phyloP scores from a whole-genome alignment of 192 early-diverging fungal genomes.

The Linnemannia hyalina region DNA sequence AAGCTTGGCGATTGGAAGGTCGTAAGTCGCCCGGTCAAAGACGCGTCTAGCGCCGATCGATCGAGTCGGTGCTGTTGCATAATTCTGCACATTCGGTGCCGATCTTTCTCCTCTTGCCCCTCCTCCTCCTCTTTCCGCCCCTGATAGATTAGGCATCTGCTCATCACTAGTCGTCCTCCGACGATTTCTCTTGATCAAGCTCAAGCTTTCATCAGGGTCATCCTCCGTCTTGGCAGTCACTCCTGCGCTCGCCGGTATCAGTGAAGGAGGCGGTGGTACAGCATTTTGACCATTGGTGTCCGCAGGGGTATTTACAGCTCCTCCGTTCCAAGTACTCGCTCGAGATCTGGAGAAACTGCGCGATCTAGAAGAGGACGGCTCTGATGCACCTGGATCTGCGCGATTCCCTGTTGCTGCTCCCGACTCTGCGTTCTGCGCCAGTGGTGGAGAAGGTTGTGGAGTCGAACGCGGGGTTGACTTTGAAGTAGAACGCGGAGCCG shows the following conservation, averaged over 20 bases:
- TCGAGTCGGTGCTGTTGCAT: neutral
- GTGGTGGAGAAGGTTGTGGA: neutral
- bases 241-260: neutral
- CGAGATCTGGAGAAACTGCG: neutral
- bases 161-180: conserved; percentile 13
- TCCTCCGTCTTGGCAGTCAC: conserved; percentile 4
- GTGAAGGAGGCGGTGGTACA: neutral
- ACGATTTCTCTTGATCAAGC: neutral
- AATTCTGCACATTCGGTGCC: neutral
- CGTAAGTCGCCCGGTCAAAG: conserved; percentile 3
- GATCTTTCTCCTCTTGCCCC: neutral
- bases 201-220: neutral
- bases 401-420: neutral
- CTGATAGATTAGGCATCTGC: neutral
- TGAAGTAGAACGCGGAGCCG: neutral
- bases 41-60: conserved; percentile 20
- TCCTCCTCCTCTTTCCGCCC: neutral
- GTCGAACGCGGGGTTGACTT: neutral
- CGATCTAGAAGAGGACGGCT: neutral
- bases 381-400: neutral
- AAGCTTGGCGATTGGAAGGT: conserved; percentile 7
- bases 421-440: neutral
- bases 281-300: neutral
- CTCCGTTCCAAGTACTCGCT: neutral
- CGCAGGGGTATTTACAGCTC: neutral